Percentiles rank a stretch among this genome's conserved stretches.
phyloP scores from a whole-genome alignment of 768 basidiomycete species.

The Boletus rex-veris region DNA sequence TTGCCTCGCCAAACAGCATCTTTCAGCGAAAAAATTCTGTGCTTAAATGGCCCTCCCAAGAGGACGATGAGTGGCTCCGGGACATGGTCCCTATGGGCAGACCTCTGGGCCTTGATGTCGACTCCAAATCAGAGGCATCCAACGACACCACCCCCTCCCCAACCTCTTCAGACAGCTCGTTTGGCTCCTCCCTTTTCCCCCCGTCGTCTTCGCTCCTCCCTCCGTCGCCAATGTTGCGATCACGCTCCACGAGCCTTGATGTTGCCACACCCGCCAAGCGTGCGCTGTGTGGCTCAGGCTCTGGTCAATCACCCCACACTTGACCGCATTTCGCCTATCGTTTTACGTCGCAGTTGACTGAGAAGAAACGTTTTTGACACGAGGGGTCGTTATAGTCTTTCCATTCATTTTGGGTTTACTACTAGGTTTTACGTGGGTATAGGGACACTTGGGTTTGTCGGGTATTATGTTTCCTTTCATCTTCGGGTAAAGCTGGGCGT shows the following conservation, averaged over 20 bases:
- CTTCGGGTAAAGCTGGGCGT: conserved; percentile 9
- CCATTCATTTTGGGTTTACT: conserved; percentile 17
- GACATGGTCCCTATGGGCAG: conserved; percentile 51
- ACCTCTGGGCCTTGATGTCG: conserved; percentile 8
- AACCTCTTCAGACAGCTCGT: conserved; percentile 22
- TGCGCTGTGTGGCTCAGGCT: conserved; percentile 6
- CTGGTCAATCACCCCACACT: conserved; percentile 14
- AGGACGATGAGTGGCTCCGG: conserved; percentile 59
- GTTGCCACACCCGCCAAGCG: conserved; percentile 11
- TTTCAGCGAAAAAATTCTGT: conserved; percentile 39
- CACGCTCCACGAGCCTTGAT: conserved; percentile 20
- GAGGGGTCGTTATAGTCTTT: conserved; percentile 15
- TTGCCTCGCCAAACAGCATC: conserved; percentile 47
- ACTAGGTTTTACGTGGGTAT: conserved; percentile 4
- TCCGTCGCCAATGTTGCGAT: conserved; percentile 23
- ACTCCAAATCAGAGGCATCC: conserved; percentile 16
- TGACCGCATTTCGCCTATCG: conserved; percentile 10
- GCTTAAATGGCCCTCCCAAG: conserved; percentile 41
- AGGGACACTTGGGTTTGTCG: conserved; percentile 6
- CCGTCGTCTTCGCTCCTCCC: conserved; percentile 14
- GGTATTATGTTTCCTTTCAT: neutral
- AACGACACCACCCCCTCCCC: conserved; percentile 15
- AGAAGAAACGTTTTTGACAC: conserved; percentile 23
- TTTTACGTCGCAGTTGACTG: conserved; percentile 23
- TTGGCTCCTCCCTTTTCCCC: conserved; percentile 5